These are phyloP conservation scores for Coemansia sp. DNA, from an alignment of 192 early-diverging fungal genomes.

Conservation along the genomic window DNA sequence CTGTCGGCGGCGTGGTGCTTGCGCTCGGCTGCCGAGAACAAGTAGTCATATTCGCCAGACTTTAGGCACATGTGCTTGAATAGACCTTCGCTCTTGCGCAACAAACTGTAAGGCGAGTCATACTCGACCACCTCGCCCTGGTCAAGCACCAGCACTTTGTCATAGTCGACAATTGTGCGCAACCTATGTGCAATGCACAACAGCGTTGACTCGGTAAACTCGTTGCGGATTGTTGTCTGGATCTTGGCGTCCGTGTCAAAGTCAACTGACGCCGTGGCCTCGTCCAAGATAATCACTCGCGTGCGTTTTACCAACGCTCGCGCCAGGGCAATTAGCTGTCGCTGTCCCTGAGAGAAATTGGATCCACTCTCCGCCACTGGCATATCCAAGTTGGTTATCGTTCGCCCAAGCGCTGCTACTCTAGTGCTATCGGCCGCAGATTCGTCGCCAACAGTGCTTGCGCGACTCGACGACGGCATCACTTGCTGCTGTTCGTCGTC, in stretches of 20 bases:
- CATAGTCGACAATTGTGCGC: constrained; percentile 76
- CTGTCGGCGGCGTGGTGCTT: constrained; percentile 31
- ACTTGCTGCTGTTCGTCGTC: constrained; percentile 54
- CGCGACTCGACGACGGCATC: constrained; percentile 21
- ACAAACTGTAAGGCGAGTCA: constrained; percentile 64
- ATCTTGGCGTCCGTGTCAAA: constrained; percentile 65
- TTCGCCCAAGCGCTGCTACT: constrained; percentile 28
- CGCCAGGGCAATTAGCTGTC: constrained; percentile 72
- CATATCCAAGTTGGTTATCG: constrained; percentile 60
- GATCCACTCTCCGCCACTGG: constrained; percentile 60
- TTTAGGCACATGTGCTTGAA: constrained; percentile 52
- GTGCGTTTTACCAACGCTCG: constrained; percentile 76
- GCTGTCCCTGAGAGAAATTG: constrained; percentile 81
- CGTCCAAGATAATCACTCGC: constrained; percentile 76
- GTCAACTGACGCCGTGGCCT: constrained; percentile 78
- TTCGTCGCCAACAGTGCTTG: constrained; percentile 21
- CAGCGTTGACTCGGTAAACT: constrained; percentile 77
- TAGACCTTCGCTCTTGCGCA: constrained; percentile 37
- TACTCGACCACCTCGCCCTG: constrained; percentile 70
- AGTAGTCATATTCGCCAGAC: constrained; percentile 75
- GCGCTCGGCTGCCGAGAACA: constrained; percentile 67
- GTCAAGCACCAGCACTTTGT: constrained; percentile 78
- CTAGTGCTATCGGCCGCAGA: neutral
- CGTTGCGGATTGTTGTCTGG: constrained; percentile 71
- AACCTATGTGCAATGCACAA: constrained; percentile 82